Base-by-base conservation (phyloP, 2,329 filamentous ascomycete species). In the Apiospora malaysiana region DNA sequence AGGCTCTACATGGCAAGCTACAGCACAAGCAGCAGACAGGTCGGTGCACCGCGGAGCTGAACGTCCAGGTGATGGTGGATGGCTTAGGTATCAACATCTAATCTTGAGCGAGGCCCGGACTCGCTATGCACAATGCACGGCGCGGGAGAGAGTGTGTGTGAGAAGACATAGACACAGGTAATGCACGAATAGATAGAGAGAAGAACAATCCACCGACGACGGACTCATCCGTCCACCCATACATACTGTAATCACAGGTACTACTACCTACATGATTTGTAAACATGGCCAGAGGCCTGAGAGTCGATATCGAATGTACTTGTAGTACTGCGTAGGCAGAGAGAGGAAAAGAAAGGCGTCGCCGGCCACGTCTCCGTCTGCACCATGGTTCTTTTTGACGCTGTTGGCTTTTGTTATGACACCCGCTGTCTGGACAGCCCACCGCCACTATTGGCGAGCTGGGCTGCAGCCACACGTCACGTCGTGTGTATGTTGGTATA, bases 101-200 rank as follows among this genome's bases (percentile, higher is more conserved):
- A 59, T 59, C 51, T 59, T 59, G 51, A 59, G 21, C 51, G 2
- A 21, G 51, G 51, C 51, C 25, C 51, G 51, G 51, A 27, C 14
- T 59, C 51, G 27, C 51, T 59, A 59, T 59, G 51, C 51, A 21
- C 51, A 59, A 59, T 59, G 51, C 51, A 27, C 51, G 49, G 23
- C 23, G 16, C 5, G 16, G 23, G 25, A 51, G 12, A 18, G 10
- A 49, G 2, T n/a, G 9, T n/a, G n/a, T n/a, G n/a, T n/a, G n/a
- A n/a, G n/a, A n/a, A n/a, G n/a, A n/a, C n/a, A n/a, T n/a, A n/a
- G n/a, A n/a, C n/a, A n/a, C n/a, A n/a, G n/a, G n/a, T n/a, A 25
- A 14, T 4, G 4, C 46, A 9, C 21, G 46, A 25, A 49, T 32
- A 14, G 12, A 25, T 27, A 27, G 6, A 25, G 10, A 51, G 21